These are phyloP conservation scores for Arctium lappa DNA, from an alignment of 129 eudicot species.

Conservation along the genomic window DNA sequence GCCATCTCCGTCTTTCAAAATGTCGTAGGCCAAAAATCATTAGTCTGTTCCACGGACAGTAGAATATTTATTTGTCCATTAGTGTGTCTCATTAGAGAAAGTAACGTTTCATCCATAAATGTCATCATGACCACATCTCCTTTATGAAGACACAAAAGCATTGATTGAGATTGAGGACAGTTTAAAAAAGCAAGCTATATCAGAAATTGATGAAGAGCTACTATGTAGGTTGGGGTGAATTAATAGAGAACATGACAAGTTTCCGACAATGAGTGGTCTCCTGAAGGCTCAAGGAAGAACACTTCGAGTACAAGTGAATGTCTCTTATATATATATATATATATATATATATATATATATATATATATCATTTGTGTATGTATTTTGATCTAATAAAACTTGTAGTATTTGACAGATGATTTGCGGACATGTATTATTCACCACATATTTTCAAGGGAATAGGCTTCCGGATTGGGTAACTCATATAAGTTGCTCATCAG, in stretches of 20 bases:
- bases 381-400: not conserved
- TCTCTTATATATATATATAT: not conserved
- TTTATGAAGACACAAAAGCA: not conserved
- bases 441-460: slow-evolving; percentile 13
- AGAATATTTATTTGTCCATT: not conserved
- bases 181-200: not conserved
- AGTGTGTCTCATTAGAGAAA: not conserved
- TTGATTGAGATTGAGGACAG: not conserved
- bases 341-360: too few relatives aligned
- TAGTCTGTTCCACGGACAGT: not conserved
- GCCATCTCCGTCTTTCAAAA: not conserved
- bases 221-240: slow-evolving; percentile 7
- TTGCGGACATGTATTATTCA: slow-evolving; percentile 3
- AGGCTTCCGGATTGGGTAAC: slow-evolving; percentile 1
- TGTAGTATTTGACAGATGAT: not conserved
- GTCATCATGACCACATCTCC: not conserved
- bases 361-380: not conserved
- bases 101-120: slow-evolving; percentile 12
- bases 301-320: not conserved
- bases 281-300: not conserved
- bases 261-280: not conserved
- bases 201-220: slow-evolving; percentile 1
- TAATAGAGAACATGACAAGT: not conserved
- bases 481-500: not conserved
- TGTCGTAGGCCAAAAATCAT: not conserved